Base-by-base conservation (phyloP, 495 filamentous ascomycete genomes). In the Podospora bellae-mahoneyi region DNA sequence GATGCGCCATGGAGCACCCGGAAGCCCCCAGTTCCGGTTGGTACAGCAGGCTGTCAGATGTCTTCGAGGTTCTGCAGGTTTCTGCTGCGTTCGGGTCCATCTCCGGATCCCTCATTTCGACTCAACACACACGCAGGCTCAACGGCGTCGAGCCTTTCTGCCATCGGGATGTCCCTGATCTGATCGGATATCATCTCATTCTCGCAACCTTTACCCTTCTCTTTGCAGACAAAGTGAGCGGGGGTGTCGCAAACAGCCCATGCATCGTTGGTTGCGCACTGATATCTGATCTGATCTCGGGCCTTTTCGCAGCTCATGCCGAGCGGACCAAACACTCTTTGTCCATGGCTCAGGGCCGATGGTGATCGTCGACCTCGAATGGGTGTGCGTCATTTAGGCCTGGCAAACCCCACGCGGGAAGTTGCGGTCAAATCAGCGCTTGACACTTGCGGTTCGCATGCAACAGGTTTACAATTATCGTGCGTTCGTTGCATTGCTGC, bases 401-500 rank as follows among this genome's bases (percentile, higher is more conserved):
- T 61, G 59, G 6, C 59, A 32, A 32, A 28, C 23, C 59, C 26
- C 16, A 26, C 23, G 19, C 59, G 30, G 59, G 26, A 61, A 18
- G 26, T 18, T 30, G 27, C 26, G 23, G 59, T 61, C 71, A 34
- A 73, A 73, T 73, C 69, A 71, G 32, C 28, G 30, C 28, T 54
- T 71, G 71, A 65, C 71, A 58, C 56, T 13, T 48, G 39, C 39
- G 9, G 39, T 48, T 13, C 39, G 39, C 39, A 48, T 48, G 39
- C 39, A 48, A 23, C 0, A 23, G 23, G 23, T 16, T 10, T 48
- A 48, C 7, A 48, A 48, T 48, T 13, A 48, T 48, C 39, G 39
- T 48, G 39, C 1, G 39, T 48, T 48, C 39, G 13, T 48, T 18
- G 30, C 4, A 48, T 10, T 23, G 13, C 39, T 48, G 39, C 39